phyloP scores from a whole-genome alignment of 306 rosid genomes.

The Coriaria nepalensis region DNA sequence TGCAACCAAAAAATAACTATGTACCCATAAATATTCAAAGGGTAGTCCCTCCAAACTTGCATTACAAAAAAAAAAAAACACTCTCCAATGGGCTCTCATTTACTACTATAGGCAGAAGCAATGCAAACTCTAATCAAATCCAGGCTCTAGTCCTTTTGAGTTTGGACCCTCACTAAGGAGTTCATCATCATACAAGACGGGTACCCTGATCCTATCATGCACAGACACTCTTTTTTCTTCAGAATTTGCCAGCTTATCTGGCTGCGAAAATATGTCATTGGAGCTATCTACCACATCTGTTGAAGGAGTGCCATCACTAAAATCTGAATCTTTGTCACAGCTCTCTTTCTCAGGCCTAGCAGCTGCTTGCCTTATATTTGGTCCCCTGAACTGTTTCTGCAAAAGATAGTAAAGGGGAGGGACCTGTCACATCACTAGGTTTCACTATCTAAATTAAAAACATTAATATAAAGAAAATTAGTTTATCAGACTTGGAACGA shows the following conservation, averaged over 20 bases:
- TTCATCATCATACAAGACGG: conserved; percentile 69
- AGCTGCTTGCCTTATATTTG: conserved; percentile 19
- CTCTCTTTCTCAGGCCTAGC: conserved; percentile 17
- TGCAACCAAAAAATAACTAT: too few relatives aligned
- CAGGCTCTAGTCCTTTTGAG: too few relatives aligned
- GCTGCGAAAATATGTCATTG: conserved; percentile 9
- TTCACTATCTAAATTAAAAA: neutral
- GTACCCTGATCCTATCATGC: conserved; percentile 59
- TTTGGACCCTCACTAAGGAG: conserved; percentile 31
- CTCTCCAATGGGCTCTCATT: too few relatives aligned
- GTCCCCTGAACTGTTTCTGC: conserved; percentile 73
- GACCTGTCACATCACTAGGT: neutral
- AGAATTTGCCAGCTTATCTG: conserved; percentile 24
- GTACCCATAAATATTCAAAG: too few relatives aligned
- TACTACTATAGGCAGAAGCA: too few relatives aligned
- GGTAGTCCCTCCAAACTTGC: too few relatives aligned
- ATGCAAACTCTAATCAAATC: too few relatives aligned
- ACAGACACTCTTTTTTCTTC: conserved; percentile 32
- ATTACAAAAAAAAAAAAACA: too few relatives aligned
- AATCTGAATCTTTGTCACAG: conserved; percentile 21
- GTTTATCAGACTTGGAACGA: neutral
- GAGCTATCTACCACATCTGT: conserved; percentile 11
- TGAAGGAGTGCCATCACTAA: conserved; percentile 4
- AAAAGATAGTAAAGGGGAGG: conserved; percentile 14
- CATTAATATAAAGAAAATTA: neutral